A percentile compares a stretch with the other conserved stretches of the same genome.
These are phyloP conservation scores for Scopulariopsis brevicaulis DNA, from an alignment of 2,329 filamentous ascomycete genomes.

Conservation along the genomic window DNA sequence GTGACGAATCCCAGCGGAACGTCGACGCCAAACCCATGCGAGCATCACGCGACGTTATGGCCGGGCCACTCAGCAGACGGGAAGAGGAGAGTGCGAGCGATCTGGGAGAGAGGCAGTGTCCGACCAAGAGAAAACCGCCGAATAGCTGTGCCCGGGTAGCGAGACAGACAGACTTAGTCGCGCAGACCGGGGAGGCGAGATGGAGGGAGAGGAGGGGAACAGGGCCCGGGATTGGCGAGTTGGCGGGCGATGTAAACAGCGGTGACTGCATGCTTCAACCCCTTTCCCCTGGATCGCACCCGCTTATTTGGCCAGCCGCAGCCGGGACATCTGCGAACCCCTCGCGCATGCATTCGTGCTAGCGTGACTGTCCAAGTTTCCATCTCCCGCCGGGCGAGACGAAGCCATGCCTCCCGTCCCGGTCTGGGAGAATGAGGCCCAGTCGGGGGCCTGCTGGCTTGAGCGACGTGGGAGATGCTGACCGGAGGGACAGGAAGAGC, in stretches of 20 bases:
- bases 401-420: background rate
- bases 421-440: background rate
- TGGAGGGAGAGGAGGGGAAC: background rate
- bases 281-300: background rate
- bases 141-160: background rate
- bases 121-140: background rate
- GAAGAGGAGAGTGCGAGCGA: too few species aligned
- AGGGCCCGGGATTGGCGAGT: background rate
- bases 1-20: background rate
- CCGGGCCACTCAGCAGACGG: background rate
- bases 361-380: background rate
- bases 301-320: background rate
- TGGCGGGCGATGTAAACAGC: background rate
- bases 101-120: background rate
- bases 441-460: background rate
- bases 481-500: background rate
- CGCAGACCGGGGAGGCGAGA: background rate
- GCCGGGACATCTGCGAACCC: background rate
- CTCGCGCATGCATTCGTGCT: background rate
- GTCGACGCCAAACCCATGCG: background rate
- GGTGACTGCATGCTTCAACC: background rate
- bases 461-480: background rate
- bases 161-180: background rate
- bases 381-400: background rate
- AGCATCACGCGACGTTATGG: background rate